Evolutionary conservation across 139 green algal genomes (phyloP).

Genomic region (Yamagishiella unicocca): DNA sequence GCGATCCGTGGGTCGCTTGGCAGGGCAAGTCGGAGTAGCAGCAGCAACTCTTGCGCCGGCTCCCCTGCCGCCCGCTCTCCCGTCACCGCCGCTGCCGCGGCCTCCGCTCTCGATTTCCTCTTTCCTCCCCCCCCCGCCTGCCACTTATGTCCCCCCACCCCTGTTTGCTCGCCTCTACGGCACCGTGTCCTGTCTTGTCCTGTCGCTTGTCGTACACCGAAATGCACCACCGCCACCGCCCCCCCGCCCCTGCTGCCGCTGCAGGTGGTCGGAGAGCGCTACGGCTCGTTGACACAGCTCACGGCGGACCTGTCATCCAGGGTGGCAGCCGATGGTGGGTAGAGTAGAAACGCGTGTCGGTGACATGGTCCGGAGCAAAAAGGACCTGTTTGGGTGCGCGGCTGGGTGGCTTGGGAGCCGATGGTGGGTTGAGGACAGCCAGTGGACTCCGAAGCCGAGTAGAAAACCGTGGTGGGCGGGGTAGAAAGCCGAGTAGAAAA

Average conservation of each 20-base stretch:
- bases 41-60: too few relatives aligned
- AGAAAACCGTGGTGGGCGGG: too few relatives aligned
- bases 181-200: too few relatives aligned
- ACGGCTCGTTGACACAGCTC: constrained; percentile 80
- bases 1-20: too few relatives aligned
- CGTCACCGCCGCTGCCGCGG: too few relatives aligned
- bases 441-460: too few relatives aligned
- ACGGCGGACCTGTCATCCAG: constrained; percentile 59
- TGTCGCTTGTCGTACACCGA: not conserved
- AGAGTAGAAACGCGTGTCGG: not conserved
- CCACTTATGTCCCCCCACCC: not conserved
- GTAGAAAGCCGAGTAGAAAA: too few relatives aligned
- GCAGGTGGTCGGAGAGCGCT: constrained; percentile 85
- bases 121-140: not conserved
- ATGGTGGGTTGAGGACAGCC: not conserved
- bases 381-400: not conserved
- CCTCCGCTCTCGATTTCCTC: not conserved
- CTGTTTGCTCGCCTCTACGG: too few relatives aligned
- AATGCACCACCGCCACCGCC: not conserved
- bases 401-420: not conserved
- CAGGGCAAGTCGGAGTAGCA: too few relatives aligned
- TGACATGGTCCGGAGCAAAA: not conserved
- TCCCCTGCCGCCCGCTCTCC: too few relatives aligned
- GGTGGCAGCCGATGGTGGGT: constrained; percentile 67
- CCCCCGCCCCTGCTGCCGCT: not conserved